Evolutionary conservation across 2,329 filamentous ascomycete species (phyloP), one percentile per base, ranked within the genome.

Genomic region (Diaporthe ampelina): DNA sequence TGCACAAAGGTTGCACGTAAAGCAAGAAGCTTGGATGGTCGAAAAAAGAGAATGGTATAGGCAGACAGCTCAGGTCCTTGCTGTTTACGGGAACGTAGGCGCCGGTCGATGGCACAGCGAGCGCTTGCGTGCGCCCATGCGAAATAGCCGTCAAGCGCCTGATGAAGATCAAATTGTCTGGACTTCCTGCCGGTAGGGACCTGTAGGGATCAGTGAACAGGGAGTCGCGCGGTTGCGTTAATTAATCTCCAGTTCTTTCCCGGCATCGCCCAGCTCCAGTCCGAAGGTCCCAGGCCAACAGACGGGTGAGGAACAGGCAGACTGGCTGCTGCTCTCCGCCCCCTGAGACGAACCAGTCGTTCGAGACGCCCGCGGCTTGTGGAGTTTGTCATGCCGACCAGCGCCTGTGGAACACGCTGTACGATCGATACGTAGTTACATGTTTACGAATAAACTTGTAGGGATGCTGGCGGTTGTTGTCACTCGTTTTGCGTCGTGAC

Each of bases 351-450:
- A 52, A 37, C 21, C 45, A 37, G 29, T 9, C 35, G 43, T 50
- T 50, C 61, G 61, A 65, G 61, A 65, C 61, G 40, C 26, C 40
- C 40, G 37, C 61, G 61, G 61, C 26, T 50, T 65, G 61, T 65
- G 40, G 61, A 65, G 19, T 26, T 9, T 19, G 5, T 65, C 3
- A 65, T 50, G 61, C 61, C 61, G 61, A 43, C 26, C 61, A 50
- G 61, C 29, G 15, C 43, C 50, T 37, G 43, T 21, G 8, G 43
- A 37, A 52, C 29, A 48, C 59, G 26, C 43, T 15, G 3, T 13
- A 65, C 57, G 57, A 21, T 9, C 24, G 32, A 48, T 32, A 45
- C 37, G 58, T 15, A 45, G 58, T 3, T 7, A 59, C 32, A 17
- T 24, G 32, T n/a, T 40, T 24, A 13, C 40, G n/a, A 48, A 19